These are phyloP conservation scores for Pythium chondricola DNA, from an alignment of 352 stramenopile genomes.

Conservation along the genomic window DNA sequence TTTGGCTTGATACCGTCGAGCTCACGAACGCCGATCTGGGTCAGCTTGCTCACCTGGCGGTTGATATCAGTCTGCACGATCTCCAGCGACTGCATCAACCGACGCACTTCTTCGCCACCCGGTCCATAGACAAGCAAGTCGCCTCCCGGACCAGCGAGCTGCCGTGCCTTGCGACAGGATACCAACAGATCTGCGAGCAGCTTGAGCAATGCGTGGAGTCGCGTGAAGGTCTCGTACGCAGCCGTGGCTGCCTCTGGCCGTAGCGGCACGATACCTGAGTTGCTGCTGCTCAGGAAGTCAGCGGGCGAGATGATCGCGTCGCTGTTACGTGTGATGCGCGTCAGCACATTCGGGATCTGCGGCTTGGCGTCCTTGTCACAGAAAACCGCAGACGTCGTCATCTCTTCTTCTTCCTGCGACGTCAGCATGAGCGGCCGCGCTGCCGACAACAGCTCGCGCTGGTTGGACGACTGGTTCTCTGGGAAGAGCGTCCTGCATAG, in stretches of 20 bases:
- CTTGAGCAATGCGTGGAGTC: conserved; percentile 74
- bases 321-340: conserved; percentile 36
- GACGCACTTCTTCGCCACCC: conserved; percentile 73
- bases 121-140: conserved; percentile 83
- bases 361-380: conserved; percentile 59
- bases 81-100: conserved; percentile 78
- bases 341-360: conserved; percentile 58
- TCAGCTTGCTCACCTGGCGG: conserved; percentile 73
- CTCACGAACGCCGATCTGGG: conserved; percentile 72
- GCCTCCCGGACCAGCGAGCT: conserved; percentile 69
- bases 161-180: conserved; percentile 75
- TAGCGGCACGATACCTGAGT: conserved; percentile 66
- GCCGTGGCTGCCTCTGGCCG: conserved; percentile 46
- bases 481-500: conserved; percentile 46
- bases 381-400: conserved; percentile 64
- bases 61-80: conserved; percentile 72
- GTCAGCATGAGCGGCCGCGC: conserved; percentile 55
- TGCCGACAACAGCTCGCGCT: conserved; percentile 28
- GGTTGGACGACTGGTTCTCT: conserved; percentile 27
- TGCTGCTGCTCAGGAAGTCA: conserved; percentile 64
- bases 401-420: conserved; percentile 63
- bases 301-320: conserved; percentile 49
- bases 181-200: conserved; percentile 76
- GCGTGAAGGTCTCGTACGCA: conserved; percentile 69
- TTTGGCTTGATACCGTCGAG: conserved; percentile 83